Conservation (phyloP, 2,329 filamentous ascomycete species). For the Microcyclospora tardicrescens region DNA sequence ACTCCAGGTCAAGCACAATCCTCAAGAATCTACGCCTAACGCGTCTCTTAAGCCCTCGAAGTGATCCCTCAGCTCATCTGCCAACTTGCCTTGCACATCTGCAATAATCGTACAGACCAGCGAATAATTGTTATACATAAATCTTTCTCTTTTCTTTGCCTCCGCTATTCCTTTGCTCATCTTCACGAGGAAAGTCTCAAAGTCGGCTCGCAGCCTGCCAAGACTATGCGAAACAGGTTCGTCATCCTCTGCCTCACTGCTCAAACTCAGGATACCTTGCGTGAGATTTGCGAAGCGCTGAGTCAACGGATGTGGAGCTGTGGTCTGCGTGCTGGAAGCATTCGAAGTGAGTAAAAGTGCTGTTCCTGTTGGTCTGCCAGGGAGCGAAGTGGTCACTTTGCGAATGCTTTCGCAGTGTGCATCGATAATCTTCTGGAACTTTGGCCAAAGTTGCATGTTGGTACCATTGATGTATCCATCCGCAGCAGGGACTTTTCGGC, state of each 20-base stretch:
- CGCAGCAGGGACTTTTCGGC: constrained; percentile 75
- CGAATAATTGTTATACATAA: constrained; percentile 92
- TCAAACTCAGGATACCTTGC: constrained; percentile 70
- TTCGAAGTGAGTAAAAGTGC: constrained; percentile 42
- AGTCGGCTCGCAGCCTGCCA: constrained; percentile 61
- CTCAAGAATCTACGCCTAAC: not conserved
- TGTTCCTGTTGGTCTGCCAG: constrained; percentile 38
- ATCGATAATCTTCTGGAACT: constrained; percentile 89
- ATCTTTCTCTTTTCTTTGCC: constrained; percentile 67
- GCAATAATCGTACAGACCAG: constrained; percentile 81
- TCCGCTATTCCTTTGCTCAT: constrained; percentile 65
- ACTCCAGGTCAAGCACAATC: no score
- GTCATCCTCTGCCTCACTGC: constrained; percentile 83
- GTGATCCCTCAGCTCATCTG: constrained; percentile 60
- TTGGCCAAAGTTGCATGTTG: constrained; percentile 92
- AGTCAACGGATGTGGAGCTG: constrained; percentile 80
- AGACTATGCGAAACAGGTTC: constrained; percentile 81
- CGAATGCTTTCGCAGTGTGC: constrained; percentile 80
- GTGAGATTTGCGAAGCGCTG: constrained; percentile 92
- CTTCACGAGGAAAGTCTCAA: constrained; percentile 69
- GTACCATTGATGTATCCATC: constrained; percentile 91
- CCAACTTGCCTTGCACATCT: constrained; percentile 57
- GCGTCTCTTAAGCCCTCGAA: constrained; percentile 49
- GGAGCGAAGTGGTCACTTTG: constrained; percentile 36
- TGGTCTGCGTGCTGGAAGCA: constrained; percentile 49